phyloP scores from a whole-genome alignment of 1,284 basidiomycete genomes.

The Lignosus rhinocerotis region DNA sequence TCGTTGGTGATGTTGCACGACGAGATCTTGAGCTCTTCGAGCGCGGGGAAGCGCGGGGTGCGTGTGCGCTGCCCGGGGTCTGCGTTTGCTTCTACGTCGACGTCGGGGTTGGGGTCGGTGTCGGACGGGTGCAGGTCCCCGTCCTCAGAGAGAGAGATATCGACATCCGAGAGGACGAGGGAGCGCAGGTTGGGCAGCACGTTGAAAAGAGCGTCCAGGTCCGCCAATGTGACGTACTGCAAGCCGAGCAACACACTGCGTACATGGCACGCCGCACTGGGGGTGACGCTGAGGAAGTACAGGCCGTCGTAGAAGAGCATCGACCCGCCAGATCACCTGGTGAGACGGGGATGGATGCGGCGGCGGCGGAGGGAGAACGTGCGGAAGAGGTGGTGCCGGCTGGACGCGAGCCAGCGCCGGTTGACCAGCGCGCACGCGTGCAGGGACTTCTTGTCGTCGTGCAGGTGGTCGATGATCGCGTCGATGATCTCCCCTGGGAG shows the following conservation, averaged over 20 bases:
- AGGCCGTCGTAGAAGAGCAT: not conserved
- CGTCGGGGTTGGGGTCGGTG: too few relatives aligned
- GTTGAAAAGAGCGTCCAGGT: not conserved
- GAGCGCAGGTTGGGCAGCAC: not conserved
- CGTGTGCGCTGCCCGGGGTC: not conserved
- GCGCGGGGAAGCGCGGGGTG: not conserved
- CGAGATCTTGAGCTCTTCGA: slow-evolving; percentile 5
- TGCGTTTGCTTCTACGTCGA: too few relatives aligned
- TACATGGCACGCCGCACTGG: not conserved
- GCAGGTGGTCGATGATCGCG: slow-evolving; percentile 33
- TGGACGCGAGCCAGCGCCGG: slow-evolving; percentile 34
- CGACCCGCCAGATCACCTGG: not conserved
- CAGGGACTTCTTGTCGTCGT: slow-evolving; percentile 30
- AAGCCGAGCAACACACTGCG: not conserved
- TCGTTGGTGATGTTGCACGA: not conserved
- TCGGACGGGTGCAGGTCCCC: not conserved
- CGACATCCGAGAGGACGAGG: not conserved
- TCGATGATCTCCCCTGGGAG: slow-evolving; percentile 35
- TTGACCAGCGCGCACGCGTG: slow-evolving; percentile 35
- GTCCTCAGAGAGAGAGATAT: not conserved
- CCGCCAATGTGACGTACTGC: not conserved
- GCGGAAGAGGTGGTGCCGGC: slow-evolving; percentile 34
- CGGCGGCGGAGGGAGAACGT: slow-evolving; percentile 3
- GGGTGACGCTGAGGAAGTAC: not conserved
- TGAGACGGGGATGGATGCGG: not conserved